phyloP scores from a whole-genome alignment of 306 rosid species.

The Carpinus viminea region DNA sequence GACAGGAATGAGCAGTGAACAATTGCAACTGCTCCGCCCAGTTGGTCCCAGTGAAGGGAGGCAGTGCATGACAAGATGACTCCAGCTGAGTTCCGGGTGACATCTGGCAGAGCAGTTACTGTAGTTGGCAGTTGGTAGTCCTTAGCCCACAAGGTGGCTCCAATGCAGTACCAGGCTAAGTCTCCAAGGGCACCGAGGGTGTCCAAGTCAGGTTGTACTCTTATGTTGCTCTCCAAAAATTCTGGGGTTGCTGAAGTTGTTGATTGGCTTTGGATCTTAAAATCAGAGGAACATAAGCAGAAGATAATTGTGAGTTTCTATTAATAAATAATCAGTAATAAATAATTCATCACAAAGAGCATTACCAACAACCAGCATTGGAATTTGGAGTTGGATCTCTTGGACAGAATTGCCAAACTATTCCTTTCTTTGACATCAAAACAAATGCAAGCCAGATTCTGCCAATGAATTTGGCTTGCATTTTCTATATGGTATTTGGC shows the following conservation, averaged over 20 bases:
- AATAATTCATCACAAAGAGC: not conserved
- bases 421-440: not conserved
- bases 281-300: constrained; percentile 2
- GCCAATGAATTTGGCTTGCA: not conserved
- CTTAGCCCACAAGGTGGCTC: constrained; percentile 74
- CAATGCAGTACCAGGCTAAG: constrained; percentile 78
- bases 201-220: constrained; percentile 69
- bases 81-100: constrained; percentile 44
- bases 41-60: constrained; percentile 59
- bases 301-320: not conserved
- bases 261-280: constrained; percentile 69
- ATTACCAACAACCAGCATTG: not conserved
- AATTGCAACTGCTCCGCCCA: constrained; percentile 45
- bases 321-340: not conserved
- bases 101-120: constrained; percentile 56
- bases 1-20: constrained; percentile 73
- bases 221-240: constrained; percentile 55
- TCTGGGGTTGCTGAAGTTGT: constrained; percentile 41
- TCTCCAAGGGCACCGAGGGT: constrained; percentile 75
- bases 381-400: not conserved
- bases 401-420: not conserved
- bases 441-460: not conserved
- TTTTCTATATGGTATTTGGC: not conserved
- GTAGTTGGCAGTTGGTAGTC: constrained; percentile 55
- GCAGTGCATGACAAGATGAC: constrained; percentile 64